A percentile compares a stretch with the other conserved stretches of the same genome.
These are phyloP conservation scores for Prunus davidiana DNA, from an alignment of 306 rosid species.

Conservation along the genomic window DNA sequence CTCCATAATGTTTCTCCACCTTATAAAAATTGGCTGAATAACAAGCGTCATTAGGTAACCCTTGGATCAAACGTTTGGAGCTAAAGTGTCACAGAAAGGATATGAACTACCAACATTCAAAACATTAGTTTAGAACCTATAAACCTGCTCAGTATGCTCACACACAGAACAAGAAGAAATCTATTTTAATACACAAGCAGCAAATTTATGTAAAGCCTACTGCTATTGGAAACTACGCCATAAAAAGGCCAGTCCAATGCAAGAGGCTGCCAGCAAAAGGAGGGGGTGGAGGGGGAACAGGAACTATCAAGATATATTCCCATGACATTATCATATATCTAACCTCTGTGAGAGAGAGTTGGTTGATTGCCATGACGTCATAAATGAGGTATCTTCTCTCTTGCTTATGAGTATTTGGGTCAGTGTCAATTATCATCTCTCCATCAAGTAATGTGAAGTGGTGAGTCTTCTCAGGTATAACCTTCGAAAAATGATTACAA, in stretches of 20 bases:
- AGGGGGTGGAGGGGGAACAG: background rate
- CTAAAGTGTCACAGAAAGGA: background rate
- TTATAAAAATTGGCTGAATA: too few species aligned
- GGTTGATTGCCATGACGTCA: slow-evolving; percentile 80
- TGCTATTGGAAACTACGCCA: too few species aligned
- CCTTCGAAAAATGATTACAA: slow-evolving; percentile 47
- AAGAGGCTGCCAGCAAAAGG: background rate
- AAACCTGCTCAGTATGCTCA: too few species aligned
- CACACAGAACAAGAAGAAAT: too few species aligned
- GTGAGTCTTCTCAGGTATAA: slow-evolving; percentile 65
- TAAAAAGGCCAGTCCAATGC: background rate
- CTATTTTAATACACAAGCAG: too few species aligned
- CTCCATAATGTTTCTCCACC: too few species aligned
- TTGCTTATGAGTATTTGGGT: slow-evolving; percentile 82
- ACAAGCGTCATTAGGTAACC: too few species aligned
- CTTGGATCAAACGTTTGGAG: background rate
- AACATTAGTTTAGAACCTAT: too few species aligned
- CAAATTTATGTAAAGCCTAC: too few species aligned
- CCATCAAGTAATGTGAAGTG: slow-evolving; percentile 91
- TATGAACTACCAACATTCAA: background rate
- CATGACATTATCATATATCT: background rate
- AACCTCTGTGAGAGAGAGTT: slow-evolving; percentile 72
- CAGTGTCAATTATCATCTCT: slow-evolving; percentile 88
- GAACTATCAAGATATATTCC: background rate
- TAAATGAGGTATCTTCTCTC: slow-evolving; percentile 96